Evolutionary conservation across 495 filamentous ascomycete genomes (phyloP).

Genomic region (Melanomma pulvis-pyrius): DNA sequence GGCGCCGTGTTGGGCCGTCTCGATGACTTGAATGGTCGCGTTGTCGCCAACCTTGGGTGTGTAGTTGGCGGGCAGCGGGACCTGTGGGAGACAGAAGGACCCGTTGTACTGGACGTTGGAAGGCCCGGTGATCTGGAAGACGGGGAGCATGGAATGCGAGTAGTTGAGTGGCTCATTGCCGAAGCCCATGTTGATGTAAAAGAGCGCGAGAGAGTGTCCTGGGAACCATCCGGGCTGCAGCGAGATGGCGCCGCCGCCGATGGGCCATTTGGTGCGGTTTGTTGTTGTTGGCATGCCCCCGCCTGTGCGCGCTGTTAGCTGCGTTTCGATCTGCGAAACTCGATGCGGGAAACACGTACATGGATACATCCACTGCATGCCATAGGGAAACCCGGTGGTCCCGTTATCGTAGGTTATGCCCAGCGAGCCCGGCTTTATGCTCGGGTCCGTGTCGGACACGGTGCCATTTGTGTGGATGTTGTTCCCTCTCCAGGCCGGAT

Average conservation of each 20-base stretch:
- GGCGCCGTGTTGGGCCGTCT: conserved; percentile 87
- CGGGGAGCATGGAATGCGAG: conserved; percentile 78
- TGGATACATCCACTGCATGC: conserved; percentile 98
- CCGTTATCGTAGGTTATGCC: conserved; percentile 44
- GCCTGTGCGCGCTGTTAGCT: conserved; percentile 56
- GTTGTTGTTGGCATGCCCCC: conserved; percentile 77
- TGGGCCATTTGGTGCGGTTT: conserved; percentile 92
- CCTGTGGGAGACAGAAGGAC: conserved; percentile 85
- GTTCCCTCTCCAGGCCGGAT: conserved; percentile 93
- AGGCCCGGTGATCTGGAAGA: conserved; percentile 87
- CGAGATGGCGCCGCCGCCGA: conserved; percentile 79
- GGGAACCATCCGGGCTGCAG: conserved; percentile 96
- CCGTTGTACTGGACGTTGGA: conserved; percentile 79
- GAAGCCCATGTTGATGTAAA: conserved; percentile 94
- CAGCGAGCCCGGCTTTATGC: conserved; percentile 51
- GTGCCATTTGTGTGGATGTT: conserved; percentile 80
- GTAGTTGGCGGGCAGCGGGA: conserved; percentile 77
- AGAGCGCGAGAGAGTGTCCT: conserved; percentile 79
- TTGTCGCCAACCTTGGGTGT: conserved; percentile 78
- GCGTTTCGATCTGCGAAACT: conserved; percentile 4
- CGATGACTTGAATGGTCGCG: conserved; percentile 93
- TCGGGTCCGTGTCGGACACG: conserved; percentile 27
- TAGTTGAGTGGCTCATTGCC: conserved; percentile 84
- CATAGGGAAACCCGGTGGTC: conserved; percentile 71
- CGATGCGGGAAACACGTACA: conserved; percentile 61